These are phyloP conservation scores for Phylloporus arenicola DNA, from an alignment of 768 basidiomycete genomes.

Conservation along the genomic window DNA sequence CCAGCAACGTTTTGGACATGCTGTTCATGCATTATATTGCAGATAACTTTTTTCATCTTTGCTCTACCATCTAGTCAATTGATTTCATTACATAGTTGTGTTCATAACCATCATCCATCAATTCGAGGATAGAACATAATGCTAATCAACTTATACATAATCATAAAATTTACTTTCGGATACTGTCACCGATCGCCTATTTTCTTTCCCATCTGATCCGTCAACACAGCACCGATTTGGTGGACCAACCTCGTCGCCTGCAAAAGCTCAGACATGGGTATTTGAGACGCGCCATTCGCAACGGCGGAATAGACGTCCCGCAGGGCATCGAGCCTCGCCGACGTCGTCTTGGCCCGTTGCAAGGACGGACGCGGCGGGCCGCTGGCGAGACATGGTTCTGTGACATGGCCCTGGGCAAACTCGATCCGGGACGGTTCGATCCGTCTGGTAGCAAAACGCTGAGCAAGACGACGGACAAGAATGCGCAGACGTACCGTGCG, in stretches of 20 bases:
- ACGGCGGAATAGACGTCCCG: constrained; percentile 42
- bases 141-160: neutral
- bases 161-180: neutral
- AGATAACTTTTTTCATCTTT: constrained; percentile 9
- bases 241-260: constrained; percentile 42
- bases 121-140: neutral
- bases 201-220: constrained; percentile 41
- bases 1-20: constrained; percentile 29
- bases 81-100: constrained; percentile 16
- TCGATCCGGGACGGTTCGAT: neutral
- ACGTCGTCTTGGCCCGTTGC: constrained; percentile 36
- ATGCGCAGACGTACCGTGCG: constrained; percentile 8
- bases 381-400: constrained; percentile 7
- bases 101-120: constrained; percentile 9
- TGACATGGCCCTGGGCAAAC: constrained; percentile 5
- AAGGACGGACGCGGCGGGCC: constrained; percentile 19
- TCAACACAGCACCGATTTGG: constrained; percentile 42
- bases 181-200: constrained; percentile 12
- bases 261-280: constrained; percentile 44
- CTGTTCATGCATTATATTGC: neutral
- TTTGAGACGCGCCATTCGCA: constrained; percentile 41
- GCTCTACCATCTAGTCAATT: constrained; percentile 13
- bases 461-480: neutral
- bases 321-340: constrained; percentile 40
- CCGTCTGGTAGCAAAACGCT: neutral